Percentiles rank a stretch among this genome's conserved stretches.
phyloP scores from a whole-genome alignment of 2,329 filamentous ascomycete species.

The Pseudocercospora ulei region DNA sequence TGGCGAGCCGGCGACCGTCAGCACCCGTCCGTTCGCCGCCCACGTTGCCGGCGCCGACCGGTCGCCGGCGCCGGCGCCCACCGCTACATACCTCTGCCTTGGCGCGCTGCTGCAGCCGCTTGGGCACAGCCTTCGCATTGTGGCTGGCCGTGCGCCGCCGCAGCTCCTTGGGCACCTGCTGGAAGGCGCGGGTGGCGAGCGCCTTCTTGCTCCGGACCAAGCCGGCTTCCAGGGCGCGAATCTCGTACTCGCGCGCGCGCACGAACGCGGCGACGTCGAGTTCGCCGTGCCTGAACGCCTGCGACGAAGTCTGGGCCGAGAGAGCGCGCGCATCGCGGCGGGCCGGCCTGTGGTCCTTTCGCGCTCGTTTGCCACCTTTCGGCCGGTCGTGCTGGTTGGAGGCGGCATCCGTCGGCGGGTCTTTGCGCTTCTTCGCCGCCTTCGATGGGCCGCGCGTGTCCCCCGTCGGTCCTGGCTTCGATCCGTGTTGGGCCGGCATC shows the following conservation, averaged over 20 bases:
- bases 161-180: conserved; percentile 76
- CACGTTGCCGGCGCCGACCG: too few species aligned
- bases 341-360: conserved; percentile 23
- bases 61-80: too few species aligned
- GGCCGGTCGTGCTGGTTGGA: conserved; percentile 9
- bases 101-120: conserved; percentile 60
- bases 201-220: conserved; percentile 63
- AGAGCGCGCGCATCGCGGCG: conserved; percentile 41
- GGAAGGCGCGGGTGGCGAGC: conserved; percentile 66
- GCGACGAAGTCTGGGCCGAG: conserved; percentile 40
- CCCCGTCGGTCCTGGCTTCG: conserved; percentile 5
- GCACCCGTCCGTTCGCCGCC: conserved; percentile 11
- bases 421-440: conserved; percentile 26
- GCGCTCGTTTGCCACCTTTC: conserved; percentile 21
- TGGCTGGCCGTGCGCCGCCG: conserved; percentile 84
- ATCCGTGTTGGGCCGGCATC: conserved; percentile 13
- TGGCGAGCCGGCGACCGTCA: conserved; percentile 37
- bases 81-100: conserved; percentile 47
- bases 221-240: conserved; percentile 69
- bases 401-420: conserved; percentile 18
- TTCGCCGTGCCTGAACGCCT: conserved; percentile 60
- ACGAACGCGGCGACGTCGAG: conserved; percentile 79
- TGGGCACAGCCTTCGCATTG: conserved; percentile 83
- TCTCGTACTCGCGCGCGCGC: conserved; percentile 77
- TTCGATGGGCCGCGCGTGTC: too few species aligned